Evolutionary conservation across 768 basidiomycete genomes (phyloP), one percentile per base, ranked within the genome.

Genomic region (Agrocybe pediades): DNA sequence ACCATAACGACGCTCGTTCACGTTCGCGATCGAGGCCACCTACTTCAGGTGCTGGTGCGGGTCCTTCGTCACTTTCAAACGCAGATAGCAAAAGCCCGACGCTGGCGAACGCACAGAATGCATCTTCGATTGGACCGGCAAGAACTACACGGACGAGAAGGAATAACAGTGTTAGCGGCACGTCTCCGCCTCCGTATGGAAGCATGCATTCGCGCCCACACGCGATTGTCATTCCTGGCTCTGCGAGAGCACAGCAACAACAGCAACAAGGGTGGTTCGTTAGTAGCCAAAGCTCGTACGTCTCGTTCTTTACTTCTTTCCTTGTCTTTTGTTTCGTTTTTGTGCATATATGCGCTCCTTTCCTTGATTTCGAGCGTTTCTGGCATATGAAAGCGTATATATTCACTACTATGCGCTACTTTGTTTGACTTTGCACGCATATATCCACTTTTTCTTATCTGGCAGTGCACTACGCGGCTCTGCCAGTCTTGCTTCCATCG

Each of bases 161-260:
- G 51, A 82, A 82, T 53, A 83, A 81, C 53, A 83, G 81, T 56
- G 74, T 89, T 42, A 81, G 80, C 55, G 79, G 82, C 11, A 83
- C 76, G 41, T 79, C 67, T 54, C 86, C 81, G 36, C 75, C 77
- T 8, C 55, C 55, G 2, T 67, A 65, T 17, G 65, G 60, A 16
- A 54, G 54, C 30, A 3, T 13, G 44, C 49, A 51, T 25, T 39
- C 43, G 54, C 51, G 81, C 19, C 85, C 86, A 0, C 84, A 86
- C 58, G 86, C 86, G 9, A 90, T 91, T 65, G 73, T 88, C 46
- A 90, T 90, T 60, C 89, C 86, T 6, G 70, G 63, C 24, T 40
- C 62, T 49, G 59, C 64, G 36, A 45, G 42, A 46, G 58, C 24
- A 30, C 45, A 41, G 43, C 65, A 44, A 55, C 61, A 26, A 29